Conservation (phyloP, 441 rosid genomes). For the Adansonia grandidieri region DNA sequence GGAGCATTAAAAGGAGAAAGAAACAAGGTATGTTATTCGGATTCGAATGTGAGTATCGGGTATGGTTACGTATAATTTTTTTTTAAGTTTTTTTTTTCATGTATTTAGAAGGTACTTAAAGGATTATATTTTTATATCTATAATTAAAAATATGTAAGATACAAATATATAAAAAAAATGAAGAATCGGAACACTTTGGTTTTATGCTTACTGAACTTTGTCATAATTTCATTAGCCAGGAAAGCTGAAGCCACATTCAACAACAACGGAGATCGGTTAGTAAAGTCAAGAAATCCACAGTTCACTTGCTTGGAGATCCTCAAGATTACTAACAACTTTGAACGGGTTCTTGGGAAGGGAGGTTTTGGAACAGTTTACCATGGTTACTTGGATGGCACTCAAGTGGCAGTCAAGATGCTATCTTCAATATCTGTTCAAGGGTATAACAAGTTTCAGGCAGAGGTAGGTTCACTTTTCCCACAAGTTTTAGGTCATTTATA, state of each 20-base stretch:
- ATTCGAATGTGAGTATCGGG: too few relatives aligned
- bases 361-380: constrained; percentile 50
- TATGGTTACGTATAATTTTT: too few relatives aligned
- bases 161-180: too few relatives aligned
- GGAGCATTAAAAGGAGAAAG: constrained; percentile 28
- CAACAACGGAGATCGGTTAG: constrained; percentile 3
- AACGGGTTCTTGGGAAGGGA: constrained; percentile 42
- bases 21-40: constrained; percentile 29
- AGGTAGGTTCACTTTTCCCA: too few relatives aligned
- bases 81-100: too few relatives aligned
- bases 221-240: constrained; percentile 15
- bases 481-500: background rate
- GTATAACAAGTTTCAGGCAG: too few relatives aligned
- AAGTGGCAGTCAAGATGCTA: constrained; percentile 43
- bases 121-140: too few relatives aligned
- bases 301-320: constrained; percentile 40
- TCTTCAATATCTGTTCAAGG: too few relatives aligned
- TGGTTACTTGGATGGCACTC: constrained; percentile 33
- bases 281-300: constrained; percentile 33
- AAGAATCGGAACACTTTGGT: too few relatives aligned
- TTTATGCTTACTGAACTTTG: background rate
- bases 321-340: constrained; percentile 45
- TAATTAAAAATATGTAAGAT: too few relatives aligned
- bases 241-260: background rate
- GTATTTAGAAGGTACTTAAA: too few relatives aligned